Evolutionary conservation across 257 asterid species (phyloP), one percentile per base, ranked within the genome.

Genomic region (Echites panduratus): DNA sequence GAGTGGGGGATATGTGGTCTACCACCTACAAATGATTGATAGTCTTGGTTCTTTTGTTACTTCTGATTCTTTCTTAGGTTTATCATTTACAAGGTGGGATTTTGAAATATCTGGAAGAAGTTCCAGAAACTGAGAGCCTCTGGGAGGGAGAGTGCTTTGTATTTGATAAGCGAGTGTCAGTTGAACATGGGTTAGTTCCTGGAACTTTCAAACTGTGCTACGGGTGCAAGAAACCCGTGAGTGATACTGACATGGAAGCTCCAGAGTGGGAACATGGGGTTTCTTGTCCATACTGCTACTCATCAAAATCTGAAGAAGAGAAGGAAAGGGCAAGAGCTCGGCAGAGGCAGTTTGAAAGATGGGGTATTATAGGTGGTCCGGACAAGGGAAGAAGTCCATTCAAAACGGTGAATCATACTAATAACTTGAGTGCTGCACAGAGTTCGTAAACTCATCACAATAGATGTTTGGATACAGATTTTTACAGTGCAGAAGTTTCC

Each of bases 111-210:
- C 91, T 95, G 0, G 97, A 92, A 84, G 98, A 95, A 86, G 89
- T 95, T 56, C 97, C 97, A 44, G 83, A 84, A 83, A 67, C 76
- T 0, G 85, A 85, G 75, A 90, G 98, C 86, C 88, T 92, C 0
- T 95, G 99, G 99, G 96, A 92, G 66, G 97, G 97, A 11, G 97
- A 94, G 73, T 94, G 99, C 83, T 94, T 94, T 56, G 97, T 91
- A 73, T 94, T 94, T 74, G 99, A 94, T 77, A 91, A 94, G 50
- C 90, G 99, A 20, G 99, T 94, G 5, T 89, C 99, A 0, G 99
- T 95, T 10, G 99, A 92, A 77, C 99, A 90, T 68, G 99, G 99
- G 27, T 79, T 92, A 64, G 87, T 66, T 9, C 99, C 82, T 63
- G 99, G 99, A 56, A 85, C 87, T 0, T 86, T 87, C 89, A 95